phyloP scores from a whole-genome alignment of 2,329 filamentous ascomycete genomes.

The Alternaria sp. region DNA sequence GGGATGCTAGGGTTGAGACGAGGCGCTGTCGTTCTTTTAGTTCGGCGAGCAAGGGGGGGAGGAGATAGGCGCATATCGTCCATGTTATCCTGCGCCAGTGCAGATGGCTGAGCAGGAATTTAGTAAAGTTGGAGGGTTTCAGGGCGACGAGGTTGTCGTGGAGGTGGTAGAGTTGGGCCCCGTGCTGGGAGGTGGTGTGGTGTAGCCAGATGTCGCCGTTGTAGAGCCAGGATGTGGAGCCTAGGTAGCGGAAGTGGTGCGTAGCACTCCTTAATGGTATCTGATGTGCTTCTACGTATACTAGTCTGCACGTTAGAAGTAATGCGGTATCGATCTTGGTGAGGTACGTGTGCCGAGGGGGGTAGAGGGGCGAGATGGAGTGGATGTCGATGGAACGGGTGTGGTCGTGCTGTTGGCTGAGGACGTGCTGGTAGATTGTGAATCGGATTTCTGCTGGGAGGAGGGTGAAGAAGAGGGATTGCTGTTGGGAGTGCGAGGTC shows the following conservation, averaged over 20 bases:
- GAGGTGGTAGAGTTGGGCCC: conserved; percentile 28
- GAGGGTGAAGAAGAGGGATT: conserved; percentile 29
- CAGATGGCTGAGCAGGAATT: conserved; percentile 23
- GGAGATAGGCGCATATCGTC: conserved; percentile 25
- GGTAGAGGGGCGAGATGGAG: conserved; percentile 18
- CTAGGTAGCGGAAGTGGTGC: conserved; percentile 24
- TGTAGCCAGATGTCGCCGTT: conserved; percentile 23
- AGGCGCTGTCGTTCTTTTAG: conserved; percentile 11
- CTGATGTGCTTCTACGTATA: conserved; percentile 48
- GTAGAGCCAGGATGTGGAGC: conserved; percentile 10
- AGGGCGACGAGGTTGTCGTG: conserved; percentile 21
- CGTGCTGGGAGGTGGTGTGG: conserved; percentile 26
- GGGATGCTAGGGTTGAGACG: background rate
- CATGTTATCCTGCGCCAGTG: conserved; percentile 33
- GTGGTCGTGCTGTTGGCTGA: conserved; percentile 19
- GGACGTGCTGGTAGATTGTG: conserved; percentile 19
- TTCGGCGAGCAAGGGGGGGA: conserved; percentile 8
- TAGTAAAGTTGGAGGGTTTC: conserved; percentile 1
- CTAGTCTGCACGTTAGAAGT: conserved; percentile 47
- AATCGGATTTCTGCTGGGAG: conserved; percentile 35
- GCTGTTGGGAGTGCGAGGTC: conserved; percentile 25
- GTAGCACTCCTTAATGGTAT: conserved; percentile 43
- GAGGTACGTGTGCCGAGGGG: conserved; percentile 38
- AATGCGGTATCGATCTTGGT: conserved; percentile 37
- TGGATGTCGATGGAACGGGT: conserved; percentile 9